These are phyloP conservation scores for Pholiota adiposa DNA, from an alignment of 1,284 basidiomycete genomes.

Conservation along the genomic window DNA sequence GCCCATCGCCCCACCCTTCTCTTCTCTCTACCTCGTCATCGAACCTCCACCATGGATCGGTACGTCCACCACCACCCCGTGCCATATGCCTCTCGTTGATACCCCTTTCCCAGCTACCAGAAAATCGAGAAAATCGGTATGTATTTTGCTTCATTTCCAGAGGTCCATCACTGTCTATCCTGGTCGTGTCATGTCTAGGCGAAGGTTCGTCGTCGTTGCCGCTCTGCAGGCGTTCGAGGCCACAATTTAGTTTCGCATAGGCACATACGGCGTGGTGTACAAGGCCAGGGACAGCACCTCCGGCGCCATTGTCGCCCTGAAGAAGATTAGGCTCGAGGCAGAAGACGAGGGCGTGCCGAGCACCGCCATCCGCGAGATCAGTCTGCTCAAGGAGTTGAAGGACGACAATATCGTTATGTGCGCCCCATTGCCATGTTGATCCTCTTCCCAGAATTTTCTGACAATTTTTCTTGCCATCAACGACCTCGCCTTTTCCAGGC, in stretches of 20 bases:
- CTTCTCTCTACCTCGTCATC: slow-evolving; percentile 11
- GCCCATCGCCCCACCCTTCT: slow-evolving; percentile 17
- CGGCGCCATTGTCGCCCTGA: slow-evolving; percentile 87
- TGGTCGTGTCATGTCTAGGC: slow-evolving; percentile 40
- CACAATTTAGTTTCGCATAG: slow-evolving; percentile 45
- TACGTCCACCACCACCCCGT: slow-evolving; percentile 26
- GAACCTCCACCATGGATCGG: slow-evolving; percentile 41
- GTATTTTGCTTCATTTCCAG: slow-evolving; percentile 37
- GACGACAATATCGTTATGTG: slow-evolving; percentile 94
- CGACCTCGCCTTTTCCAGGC: slow-evolving; percentile 47
- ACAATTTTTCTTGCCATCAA: slow-evolving; percentile 10
- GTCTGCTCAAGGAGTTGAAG: slow-evolving; percentile 94
- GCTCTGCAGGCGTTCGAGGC: slow-evolving; percentile 11
- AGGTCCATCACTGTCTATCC: slow-evolving; percentile 22
- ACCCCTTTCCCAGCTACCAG: slow-evolving; percentile 51
- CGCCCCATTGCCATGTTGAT: slow-evolving; percentile 25
- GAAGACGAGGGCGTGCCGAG: slow-evolving; percentile 98
- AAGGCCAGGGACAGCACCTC: slow-evolving; percentile 81
- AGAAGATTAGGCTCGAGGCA: slow-evolving; percentile 98
- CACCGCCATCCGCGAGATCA: slow-evolving; percentile 98
- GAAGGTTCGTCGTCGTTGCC: slow-evolving; percentile 48
- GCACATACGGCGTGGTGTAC: slow-evolving; percentile 99
- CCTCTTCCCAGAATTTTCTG: slow-evolving; percentile 8
- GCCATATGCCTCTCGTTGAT: slow-evolving; percentile 7
- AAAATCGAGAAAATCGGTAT: slow-evolving; percentile 78